These are phyloP conservation scores for Hyaloperonospora arabidopsidis DNA, from an alignment of 352 stramenopile species.

Conservation along the genomic window DNA sequence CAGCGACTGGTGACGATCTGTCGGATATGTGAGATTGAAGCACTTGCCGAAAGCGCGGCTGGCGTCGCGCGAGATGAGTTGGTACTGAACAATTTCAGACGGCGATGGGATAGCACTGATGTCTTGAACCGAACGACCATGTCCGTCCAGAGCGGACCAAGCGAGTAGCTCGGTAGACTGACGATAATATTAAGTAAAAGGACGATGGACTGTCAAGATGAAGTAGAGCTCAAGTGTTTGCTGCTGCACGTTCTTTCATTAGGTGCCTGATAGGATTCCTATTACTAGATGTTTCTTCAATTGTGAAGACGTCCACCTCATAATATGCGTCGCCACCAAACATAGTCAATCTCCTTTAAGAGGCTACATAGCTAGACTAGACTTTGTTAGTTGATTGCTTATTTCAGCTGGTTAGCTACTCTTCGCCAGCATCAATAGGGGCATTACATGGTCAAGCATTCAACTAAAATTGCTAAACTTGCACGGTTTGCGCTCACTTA, in stretches of 20 bases:
- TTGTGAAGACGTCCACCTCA: constrained; percentile 52
- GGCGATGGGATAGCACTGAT: constrained; percentile 9
- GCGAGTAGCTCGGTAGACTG: constrained; percentile 2
- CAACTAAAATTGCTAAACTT: too few species aligned
- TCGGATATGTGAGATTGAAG: constrained; percentile 16
- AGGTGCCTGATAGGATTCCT: too few species aligned
- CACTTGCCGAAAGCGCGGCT: constrained; percentile 10
- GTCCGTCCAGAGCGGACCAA: neutral
- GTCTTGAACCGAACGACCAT: neutral
- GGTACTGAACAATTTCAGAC: constrained; percentile 10
- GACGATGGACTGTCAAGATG: constrained; percentile 17
- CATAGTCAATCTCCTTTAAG: too few species aligned
- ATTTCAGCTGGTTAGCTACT: too few species aligned
- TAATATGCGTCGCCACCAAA: too few species aligned
- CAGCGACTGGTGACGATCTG: constrained; percentile 29
- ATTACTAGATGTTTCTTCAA: constrained; percentile 62
- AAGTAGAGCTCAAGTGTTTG: constrained; percentile 49
- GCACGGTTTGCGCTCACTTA: too few species aligned
- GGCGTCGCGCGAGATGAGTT: constrained; percentile 22
- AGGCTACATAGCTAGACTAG: too few species aligned
- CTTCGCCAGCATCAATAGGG: too few species aligned
- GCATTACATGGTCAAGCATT: too few species aligned
- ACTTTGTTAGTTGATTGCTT: too few species aligned
- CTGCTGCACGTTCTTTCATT: constrained; percentile 32
- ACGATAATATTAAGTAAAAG: constrained; percentile 13